Evolutionary conservation across 2,329 filamentous ascomycete species (phyloP).

Genomic region (Rugonectria rugulosa): DNA sequence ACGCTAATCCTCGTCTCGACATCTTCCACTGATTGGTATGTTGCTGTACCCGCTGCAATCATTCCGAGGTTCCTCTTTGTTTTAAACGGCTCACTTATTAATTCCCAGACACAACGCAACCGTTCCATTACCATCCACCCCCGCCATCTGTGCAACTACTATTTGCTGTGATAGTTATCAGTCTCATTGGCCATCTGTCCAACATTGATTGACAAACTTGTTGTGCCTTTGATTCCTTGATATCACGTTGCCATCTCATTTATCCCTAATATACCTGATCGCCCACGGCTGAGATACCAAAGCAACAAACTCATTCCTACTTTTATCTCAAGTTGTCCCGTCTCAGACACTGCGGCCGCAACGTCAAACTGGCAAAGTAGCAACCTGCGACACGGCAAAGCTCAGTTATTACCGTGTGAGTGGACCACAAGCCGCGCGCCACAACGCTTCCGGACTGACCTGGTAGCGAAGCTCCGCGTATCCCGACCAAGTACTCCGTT

Average conservation of each 20-base stretch:
- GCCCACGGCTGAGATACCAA: not conserved
- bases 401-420: slow-evolving; percentile 9
- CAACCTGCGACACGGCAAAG: not conserved
- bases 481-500: not conserved
- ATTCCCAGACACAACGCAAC: slow-evolving; percentile 10
- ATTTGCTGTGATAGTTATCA: not conserved
- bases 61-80: not conserved
- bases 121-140: slow-evolving; percentile 1
- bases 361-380: not conserved
- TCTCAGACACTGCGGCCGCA: not conserved
- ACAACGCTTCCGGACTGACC: slow-evolving; percentile 2
- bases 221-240: not conserved
- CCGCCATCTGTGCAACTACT: slow-evolving; percentile 9
- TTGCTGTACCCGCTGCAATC: not conserved
- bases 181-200: slow-evolving; percentile 12
- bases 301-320: not conserved
- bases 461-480: slow-evolving; percentile 5
- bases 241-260: slow-evolving; percentile 1
- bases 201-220: slow-evolving; percentile 1
- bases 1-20: too few relatives aligned
- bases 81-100: slow-evolving; percentile 3
- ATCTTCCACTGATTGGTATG: not conserved
- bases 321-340: not conserved
- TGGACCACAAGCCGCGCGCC: slow-evolving; percentile 13
- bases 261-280: slow-evolving; percentile 3